These are phyloP conservation scores for Sporodiniella umbellata DNA, from an alignment of 371 early-diverging fungal genomes.

Conservation along the genomic window DNA sequence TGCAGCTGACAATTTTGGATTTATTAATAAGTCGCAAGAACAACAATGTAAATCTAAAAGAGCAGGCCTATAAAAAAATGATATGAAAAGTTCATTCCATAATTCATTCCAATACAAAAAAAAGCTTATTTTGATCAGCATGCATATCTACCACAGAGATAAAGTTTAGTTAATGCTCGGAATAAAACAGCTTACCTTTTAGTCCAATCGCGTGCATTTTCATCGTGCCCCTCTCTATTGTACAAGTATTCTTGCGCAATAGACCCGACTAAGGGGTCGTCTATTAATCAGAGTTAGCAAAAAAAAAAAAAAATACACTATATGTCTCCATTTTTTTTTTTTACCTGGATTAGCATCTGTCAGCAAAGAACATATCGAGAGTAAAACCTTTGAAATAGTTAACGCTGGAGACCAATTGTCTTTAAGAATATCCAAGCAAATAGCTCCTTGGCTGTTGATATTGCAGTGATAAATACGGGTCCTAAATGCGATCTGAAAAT, in stretches of 20 bases:
- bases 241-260: constrained; percentile 90
- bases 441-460: constrained; percentile 98
- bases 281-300: constrained; percentile 29
- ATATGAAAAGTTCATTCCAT: not conserved
- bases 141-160: constrained; percentile 10
- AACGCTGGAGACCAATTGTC: constrained; percentile 99
- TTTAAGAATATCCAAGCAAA: constrained; percentile 97
- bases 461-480: constrained; percentile 99
- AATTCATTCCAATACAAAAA: not conserved
- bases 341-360: constrained; percentile 96
- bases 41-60: too few species aligned
- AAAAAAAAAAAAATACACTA: not conserved
- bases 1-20: too few species aligned
- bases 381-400: constrained; percentile 95
- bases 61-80: too few species aligned
- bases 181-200: constrained; percentile 49
- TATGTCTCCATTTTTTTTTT: too few species aligned
- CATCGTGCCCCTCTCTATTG: constrained; percentile 87
- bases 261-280: constrained; percentile 91
- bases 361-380: constrained; percentile 97
- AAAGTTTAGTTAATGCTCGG: not conserved
- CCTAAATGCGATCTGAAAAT: constrained; percentile 79
- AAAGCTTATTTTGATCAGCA: constrained; percentile 1
- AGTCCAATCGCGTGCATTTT: constrained; percentile 91
- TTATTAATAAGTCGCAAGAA: too few species aligned